These are phyloP conservation scores for Geotrichum phurueaensis DNA, from an alignment of 1,139 yeast species.

Conservation along the genomic window DNA sequence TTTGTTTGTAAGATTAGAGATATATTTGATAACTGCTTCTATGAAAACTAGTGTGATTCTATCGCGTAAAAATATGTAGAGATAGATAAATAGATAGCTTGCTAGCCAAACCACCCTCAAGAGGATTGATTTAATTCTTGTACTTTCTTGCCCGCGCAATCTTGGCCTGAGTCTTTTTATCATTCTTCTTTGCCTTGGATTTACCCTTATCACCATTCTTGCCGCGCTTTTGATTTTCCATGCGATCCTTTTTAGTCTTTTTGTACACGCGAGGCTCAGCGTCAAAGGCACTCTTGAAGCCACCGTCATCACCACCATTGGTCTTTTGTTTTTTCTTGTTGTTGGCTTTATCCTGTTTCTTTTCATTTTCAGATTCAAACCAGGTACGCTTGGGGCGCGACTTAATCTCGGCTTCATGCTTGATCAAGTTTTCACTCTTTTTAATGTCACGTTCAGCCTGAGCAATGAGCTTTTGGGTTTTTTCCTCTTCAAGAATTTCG, in stretches of 20 bases:
- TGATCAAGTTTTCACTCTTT: slow-evolving; percentile 78
- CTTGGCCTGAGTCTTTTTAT: slow-evolving; percentile 14
- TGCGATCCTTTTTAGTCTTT: slow-evolving; percentile 31
- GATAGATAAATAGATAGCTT: not conserved
- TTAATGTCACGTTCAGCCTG: slow-evolving; percentile 87
- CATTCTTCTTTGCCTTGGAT: slow-evolving; percentile 41
- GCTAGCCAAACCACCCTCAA: too few species aligned
- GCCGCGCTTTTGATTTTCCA: slow-evolving; percentile 22
- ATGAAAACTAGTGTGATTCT: too few species aligned
- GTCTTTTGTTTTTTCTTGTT: slow-evolving; percentile 57
- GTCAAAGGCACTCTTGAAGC: slow-evolving; percentile 24
- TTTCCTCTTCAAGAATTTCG: slow-evolving; percentile 82
- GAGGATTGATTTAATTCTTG: slow-evolving; percentile 39
- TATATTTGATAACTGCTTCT: too few species aligned
- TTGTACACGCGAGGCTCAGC: slow-evolving; percentile 29
- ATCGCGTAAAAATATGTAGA: not conserved
- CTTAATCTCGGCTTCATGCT: slow-evolving; percentile 73
- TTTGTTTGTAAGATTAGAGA: too few species aligned
- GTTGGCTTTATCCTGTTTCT: slow-evolving; percentile 41
- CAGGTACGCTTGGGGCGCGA: slow-evolving; percentile 94
- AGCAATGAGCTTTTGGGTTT: slow-evolving; percentile 75
- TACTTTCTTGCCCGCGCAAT: slow-evolving; percentile 39
- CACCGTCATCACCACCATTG: slow-evolving; percentile 44
- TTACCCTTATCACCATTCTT: slow-evolving; percentile 46
- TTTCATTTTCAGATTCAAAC: slow-evolving; percentile 79